phyloP scores from a whole-genome alignment of 352 stramenopile species.

The Phytophthora constricta region DNA sequence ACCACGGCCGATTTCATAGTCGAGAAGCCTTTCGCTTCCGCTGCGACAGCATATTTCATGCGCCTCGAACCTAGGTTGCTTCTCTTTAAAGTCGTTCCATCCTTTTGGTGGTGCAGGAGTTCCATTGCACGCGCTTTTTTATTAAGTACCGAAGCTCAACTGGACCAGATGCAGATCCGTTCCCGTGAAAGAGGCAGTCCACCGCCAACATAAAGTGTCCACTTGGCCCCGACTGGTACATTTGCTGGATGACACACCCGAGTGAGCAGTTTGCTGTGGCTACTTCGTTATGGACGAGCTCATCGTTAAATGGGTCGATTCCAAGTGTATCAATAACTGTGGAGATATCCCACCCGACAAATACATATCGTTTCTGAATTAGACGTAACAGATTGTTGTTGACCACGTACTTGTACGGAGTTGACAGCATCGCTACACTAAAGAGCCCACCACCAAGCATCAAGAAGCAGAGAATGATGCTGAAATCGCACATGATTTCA shows the following conservation, averaged over 20 bases:
- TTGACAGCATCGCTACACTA: conserved; percentile 39
- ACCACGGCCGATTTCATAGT: conserved; percentile 5
- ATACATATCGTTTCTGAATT: conserved; percentile 55
- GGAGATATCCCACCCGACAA: conserved; percentile 59
- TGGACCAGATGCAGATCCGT: conserved; percentile 40
- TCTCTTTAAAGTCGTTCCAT: conserved; percentile 1
- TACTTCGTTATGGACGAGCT: conserved; percentile 29
- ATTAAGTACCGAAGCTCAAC: conserved; percentile 43
- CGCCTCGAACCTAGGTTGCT: background rate
- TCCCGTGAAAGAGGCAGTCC: conserved; percentile 58
- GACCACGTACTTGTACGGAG: conserved; percentile 44
- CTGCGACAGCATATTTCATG: conserved; percentile 19
- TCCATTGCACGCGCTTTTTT: conserved; percentile 47
- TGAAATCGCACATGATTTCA: conserved; percentile 64
- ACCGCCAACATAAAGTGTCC: conserved; percentile 47
- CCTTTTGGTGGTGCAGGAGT: conserved; percentile 11
- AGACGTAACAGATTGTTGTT: conserved; percentile 56
- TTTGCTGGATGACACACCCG: conserved; percentile 50
- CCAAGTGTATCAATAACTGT: conserved; percentile 44
- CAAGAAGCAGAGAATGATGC: conserved; percentile 44
- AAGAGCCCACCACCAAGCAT: conserved; percentile 35
- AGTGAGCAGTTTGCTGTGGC: conserved; percentile 42
- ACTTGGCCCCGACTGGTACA: conserved; percentile 61
- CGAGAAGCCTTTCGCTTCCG: conserved; percentile 18
- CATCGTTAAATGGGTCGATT: conserved; percentile 47